Percentiles rank a stretch among this genome's conserved stretches.
Conservation (phyloP, 1,284 basidiomycete genomes). For the Austroboletus novae-zelandiae region DNA sequence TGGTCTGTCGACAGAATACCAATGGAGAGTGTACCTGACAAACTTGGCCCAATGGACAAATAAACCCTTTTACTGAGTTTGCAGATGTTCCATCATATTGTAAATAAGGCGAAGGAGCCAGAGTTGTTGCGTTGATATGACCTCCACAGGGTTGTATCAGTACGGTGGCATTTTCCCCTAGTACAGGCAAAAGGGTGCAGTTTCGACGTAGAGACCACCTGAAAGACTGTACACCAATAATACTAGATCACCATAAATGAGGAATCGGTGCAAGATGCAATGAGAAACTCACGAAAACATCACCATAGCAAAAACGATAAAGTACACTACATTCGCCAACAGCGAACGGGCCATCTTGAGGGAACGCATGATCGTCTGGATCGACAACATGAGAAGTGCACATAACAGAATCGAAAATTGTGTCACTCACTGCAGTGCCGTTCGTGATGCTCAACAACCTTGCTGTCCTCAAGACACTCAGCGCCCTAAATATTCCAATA, state of each 20-base stretch:
- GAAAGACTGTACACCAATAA: constrained; percentile 91
- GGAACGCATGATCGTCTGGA: constrained; percentile 88
- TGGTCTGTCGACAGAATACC: not conserved
- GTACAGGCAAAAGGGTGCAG: constrained; percentile 52
- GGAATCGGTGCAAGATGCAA: not conserved
- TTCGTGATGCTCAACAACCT: constrained; percentile 86
- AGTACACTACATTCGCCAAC: constrained; percentile 86
- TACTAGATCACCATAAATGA: constrained; percentile 42
- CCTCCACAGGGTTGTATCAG: constrained; percentile 76
- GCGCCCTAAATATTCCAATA: constrained; percentile 85
- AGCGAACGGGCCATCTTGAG: constrained; percentile 90
- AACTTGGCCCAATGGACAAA: constrained; percentile 80
- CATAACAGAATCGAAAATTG: not conserved
- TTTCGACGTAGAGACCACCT: constrained; percentile 75
- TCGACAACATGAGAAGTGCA: constrained; percentile 3
- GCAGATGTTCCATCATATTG: constrained; percentile 37
- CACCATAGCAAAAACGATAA: constrained; percentile 87
- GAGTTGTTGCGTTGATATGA: constrained; percentile 58
- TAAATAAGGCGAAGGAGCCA: constrained; percentile 49
- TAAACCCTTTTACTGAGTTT: constrained; percentile 61
- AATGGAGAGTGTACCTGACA: constrained; percentile 53
- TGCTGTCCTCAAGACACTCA: constrained; percentile 85
- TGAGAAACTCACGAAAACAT: constrained; percentile 72
- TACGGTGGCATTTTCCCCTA: constrained; percentile 48
- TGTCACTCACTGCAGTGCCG: constrained; percentile 76